Conservation (phyloP, 352 stramenopile species). For the Saprolegnia parasitica region DNA sequence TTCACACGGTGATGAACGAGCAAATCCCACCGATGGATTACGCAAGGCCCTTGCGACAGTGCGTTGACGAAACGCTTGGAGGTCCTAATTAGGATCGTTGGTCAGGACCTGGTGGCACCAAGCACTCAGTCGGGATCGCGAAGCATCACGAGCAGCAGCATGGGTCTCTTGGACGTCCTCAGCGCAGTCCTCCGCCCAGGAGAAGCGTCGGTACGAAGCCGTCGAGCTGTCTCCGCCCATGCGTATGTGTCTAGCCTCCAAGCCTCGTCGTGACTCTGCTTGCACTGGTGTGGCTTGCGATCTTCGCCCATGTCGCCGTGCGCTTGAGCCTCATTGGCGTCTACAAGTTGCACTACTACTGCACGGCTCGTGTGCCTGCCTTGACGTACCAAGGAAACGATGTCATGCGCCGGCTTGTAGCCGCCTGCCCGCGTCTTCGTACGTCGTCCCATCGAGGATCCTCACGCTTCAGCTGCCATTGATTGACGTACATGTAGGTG, state of each 20-base stretch:
- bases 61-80: neutral
- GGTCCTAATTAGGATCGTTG: neutral
- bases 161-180: conserved; percentile 3
- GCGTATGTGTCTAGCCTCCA: neutral
- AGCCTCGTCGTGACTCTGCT: neutral
- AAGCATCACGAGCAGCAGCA: neutral
- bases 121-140: neutral
- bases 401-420: neutral
- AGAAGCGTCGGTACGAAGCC: neutral
- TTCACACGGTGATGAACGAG: no score
- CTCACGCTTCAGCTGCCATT: neutral
- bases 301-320: conserved; percentile 8
- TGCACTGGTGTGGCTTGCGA: neutral
- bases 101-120: neutral
- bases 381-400: conserved; percentile 11
- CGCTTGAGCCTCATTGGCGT: conserved; percentile 4
- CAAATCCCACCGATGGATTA: neutral
- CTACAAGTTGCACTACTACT: conserved; percentile 21
- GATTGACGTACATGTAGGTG: neutral
- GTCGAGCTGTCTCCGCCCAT: neutral
- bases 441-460: no score
- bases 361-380: conserved; percentile 2
- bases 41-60: neutral
- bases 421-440: conserved; percentile 7
- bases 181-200: neutral